These are phyloP conservation scores for Amaranthus tricolor DNA, from an alignment of 179 eudicot species.

Conservation along the genomic window DNA sequence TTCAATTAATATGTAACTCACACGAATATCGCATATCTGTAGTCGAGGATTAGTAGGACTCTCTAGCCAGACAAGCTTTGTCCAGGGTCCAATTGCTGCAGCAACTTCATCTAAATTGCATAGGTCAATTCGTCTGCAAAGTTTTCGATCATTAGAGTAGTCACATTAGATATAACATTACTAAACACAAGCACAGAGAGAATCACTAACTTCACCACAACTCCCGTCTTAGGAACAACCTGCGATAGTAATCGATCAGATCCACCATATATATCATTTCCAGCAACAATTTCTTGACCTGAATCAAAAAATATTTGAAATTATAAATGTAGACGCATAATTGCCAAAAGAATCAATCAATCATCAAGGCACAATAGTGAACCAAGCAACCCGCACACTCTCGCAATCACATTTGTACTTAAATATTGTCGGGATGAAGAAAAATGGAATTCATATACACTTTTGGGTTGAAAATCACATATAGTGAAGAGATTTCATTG, in stretches of 20 bases:
- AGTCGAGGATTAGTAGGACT: constrained; percentile 96
- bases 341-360: not conserved
- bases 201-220: constrained; percentile 76
- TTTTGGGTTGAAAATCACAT: not conserved
- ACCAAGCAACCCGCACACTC: not conserved
- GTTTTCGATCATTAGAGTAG: constrained; percentile 17
- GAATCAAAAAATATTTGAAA: constrained; percentile 6
- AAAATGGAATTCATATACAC: not conserved
- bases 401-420: not conserved
- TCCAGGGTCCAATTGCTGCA: constrained; percentile 75
- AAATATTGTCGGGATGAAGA: not conserved
- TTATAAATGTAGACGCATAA: not conserved
- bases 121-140: constrained; percentile 75
- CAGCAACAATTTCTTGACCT: constrained; percentile 98
- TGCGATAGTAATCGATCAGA: constrained; percentile 86
- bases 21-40: constrained; percentile 92
- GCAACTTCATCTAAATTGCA: constrained; percentile 74
- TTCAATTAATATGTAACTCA: constrained; percentile 29
- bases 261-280: constrained; percentile 98
- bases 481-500: not conserved
- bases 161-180: not conserved
- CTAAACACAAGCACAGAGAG: not conserved
- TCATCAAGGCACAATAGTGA: not conserved
- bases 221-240: constrained; percentile 75
- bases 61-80: constrained; percentile 99